Evolutionary conservation across 495 filamentous ascomycete species (phyloP).

Genomic region (Talaromyces thailandensis): DNA sequence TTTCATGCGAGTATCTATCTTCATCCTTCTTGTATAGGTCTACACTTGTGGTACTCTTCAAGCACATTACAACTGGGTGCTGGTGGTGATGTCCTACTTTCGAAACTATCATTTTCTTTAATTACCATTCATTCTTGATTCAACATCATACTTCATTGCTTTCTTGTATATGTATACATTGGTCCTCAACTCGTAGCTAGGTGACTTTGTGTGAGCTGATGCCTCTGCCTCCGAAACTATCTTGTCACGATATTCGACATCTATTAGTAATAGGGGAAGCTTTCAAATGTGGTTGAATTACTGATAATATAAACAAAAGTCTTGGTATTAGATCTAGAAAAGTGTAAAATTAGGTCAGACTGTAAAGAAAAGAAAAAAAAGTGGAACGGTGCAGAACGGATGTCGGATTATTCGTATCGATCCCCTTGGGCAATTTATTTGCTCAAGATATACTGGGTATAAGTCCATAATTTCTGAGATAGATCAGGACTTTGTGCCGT

Average conservation of each 20-base stretch:
- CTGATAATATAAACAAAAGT: not conserved
- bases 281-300: not conserved
- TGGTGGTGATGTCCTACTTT: not conserved
- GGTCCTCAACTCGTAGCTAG: not conserved
- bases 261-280: too few species aligned
- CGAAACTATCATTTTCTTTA: not conserved
- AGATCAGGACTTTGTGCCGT: not conserved
- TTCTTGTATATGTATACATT: not conserved
- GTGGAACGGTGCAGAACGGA: not conserved
- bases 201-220: too few species aligned
- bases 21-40: not conserved
- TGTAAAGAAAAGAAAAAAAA: not conserved
- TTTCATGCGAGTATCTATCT: not conserved
- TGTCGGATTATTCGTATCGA: not conserved
- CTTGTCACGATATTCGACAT: too few species aligned
- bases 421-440: not conserved
- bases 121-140: not conserved
- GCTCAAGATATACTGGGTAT: slow-evolving; percentile 2
- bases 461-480: not conserved
- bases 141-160: not conserved
- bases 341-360: too few species aligned
- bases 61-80: not conserved
- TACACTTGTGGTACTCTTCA: not conserved
- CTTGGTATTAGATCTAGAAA: not conserved
- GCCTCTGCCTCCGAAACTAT: too few species aligned